Evolutionary conservation across 225 moss, liverwort and hornwort species (phyloP), one percentile per base, ranked within the genome.

Genomic region (Pleurozium schreberi): DNA sequence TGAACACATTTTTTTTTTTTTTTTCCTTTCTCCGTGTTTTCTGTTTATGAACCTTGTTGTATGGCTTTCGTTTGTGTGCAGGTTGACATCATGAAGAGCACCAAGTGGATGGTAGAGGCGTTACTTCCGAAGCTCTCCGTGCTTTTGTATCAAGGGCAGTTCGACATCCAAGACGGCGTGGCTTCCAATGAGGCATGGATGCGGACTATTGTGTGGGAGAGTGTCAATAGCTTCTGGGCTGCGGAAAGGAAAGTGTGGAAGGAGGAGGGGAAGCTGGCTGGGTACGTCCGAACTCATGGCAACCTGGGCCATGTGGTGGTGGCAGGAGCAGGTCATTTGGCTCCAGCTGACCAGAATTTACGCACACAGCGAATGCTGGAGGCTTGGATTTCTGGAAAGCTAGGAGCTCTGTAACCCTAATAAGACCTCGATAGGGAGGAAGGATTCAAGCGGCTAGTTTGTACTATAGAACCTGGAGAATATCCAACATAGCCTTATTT

Each of bases 81-180:
- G 91, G 81, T 19, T 60, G 93, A 93, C 81, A 90, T 88, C 57
- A 94, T 93, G 94, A 91, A 92, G 90, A 93, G 93, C 85, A 92
- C 92, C 81, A 93, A 93, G 91, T 93, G 93, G 94, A 91, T 95
- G 91, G 89, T 95, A 12, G 94, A 95, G 83, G 93, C 87, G 80
- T 64, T 94, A 42, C 84, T 94, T 13, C 87, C 85, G 8, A 90
- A 89, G 4, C 63, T 94, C 17, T 83, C 93, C 27, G 93, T 94
- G 87, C 90, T 94, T 27, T 80, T 94, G 43, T 94, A 94, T 64
- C 91, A 92, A 83, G 94, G 94, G 65, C 94, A 94, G 75, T 93
- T 90, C 27, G 94, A 94, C 63, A 88, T 94, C 75, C 90, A 91
- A 84, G 93, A 93, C 36, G 94, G 94, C 53, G 94, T 93, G 86